Base-by-base conservation (phyloP, 257 asterid genomes). In the Lantana camara region DNA sequence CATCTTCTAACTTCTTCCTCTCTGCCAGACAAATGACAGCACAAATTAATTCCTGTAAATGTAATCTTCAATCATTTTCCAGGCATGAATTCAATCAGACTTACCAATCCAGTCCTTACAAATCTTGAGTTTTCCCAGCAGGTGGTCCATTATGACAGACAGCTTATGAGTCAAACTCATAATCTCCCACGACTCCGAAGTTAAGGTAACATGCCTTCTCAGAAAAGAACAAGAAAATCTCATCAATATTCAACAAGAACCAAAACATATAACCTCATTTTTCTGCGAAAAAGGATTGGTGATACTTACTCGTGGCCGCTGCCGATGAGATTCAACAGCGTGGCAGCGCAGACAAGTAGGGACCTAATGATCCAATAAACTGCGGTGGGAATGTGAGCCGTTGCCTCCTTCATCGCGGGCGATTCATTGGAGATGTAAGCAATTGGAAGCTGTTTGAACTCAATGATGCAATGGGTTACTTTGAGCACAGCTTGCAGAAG, bases 291-390 rank as follows among this genome's bases (percentile, higher is more conserved):
- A n/a, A n/a, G n/a, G n/a, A n/a, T n/a, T n/a, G n/a, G n/a, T n/a
- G n/a, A 45, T 53, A 55, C 83, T 8, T 81, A 91, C 97, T 87
- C 97, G 7, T 85, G 93, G 5, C 96, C 91, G 7, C 81, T 69
- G 58, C 95, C 91, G 6, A 78, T 61, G 69, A 85, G 96, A 71
- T 77, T 91, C 68, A 88, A 44, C 50, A 91, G 74, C 11, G 82
- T 64, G 13, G 85, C 30, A 2, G 91, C 64, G 37, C 96, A 85
- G 17, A 85, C 86, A 19, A 88, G 83, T 11, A 86, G 79, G 64
- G 91, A 80, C 34, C 90, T 79, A 13, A 86, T 72, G 66, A 83
- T 60, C 96, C 94, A 88, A 32, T 91, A 88, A 64, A 76, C 89
- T 24, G 95, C 86, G 0, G 72, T 73, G n/a, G 95, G 87, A 27